These are phyloP conservation scores for Leccinum laetum DNA, from an alignment of 1,284 basidiomycete genomes.

Conservation along the genomic window DNA sequence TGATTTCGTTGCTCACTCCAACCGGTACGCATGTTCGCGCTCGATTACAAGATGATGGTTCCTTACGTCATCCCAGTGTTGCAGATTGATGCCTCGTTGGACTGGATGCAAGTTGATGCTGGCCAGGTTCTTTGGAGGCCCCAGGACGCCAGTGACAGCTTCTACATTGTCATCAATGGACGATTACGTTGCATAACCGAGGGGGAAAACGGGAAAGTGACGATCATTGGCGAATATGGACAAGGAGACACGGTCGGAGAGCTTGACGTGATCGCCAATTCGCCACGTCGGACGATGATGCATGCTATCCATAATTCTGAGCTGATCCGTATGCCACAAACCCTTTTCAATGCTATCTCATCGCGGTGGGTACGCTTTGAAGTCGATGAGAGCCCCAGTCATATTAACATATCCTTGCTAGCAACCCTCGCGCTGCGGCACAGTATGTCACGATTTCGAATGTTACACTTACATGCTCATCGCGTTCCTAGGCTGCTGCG, in stretches of 20 bases:
- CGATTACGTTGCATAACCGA: slow-evolving; percentile 86
- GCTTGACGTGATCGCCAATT: slow-evolving; percentile 96
- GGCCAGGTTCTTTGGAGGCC: slow-evolving; percentile 94
- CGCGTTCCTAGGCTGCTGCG: slow-evolving; percentile 63
- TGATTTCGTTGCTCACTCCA: slow-evolving; percentile 93
- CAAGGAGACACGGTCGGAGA: slow-evolving; percentile 90
- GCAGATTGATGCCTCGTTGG: slow-evolving; percentile 96
- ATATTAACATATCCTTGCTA: slow-evolving; percentile 30
- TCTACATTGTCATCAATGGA: slow-evolving; percentile 99
- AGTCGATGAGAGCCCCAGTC: neutral
- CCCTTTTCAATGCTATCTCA: slow-evolving; percentile 96
- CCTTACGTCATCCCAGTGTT: slow-evolving; percentile 57
- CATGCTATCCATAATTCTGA: slow-evolving; percentile 99
- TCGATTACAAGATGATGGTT: neutral
- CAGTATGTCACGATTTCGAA: slow-evolving; percentile 54
- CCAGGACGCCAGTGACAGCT: slow-evolving; percentile 88
- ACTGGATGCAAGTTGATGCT: slow-evolving; percentile 97
- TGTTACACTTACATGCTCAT: slow-evolving; percentile 3
- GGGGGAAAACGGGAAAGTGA: slow-evolving; percentile 69
- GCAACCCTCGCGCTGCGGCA: slow-evolving; percentile 94
- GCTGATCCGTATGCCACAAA: slow-evolving; percentile 96
- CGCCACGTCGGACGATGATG: slow-evolving; percentile 85
- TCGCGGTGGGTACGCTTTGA: slow-evolving; percentile 52
- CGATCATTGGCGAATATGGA: slow-evolving; percentile 92
- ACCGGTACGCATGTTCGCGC: slow-evolving; percentile 53